phyloP scores from a whole-genome alignment of 2,329 filamentous ascomycete species.

The Nigrospora oryzae region DNA sequence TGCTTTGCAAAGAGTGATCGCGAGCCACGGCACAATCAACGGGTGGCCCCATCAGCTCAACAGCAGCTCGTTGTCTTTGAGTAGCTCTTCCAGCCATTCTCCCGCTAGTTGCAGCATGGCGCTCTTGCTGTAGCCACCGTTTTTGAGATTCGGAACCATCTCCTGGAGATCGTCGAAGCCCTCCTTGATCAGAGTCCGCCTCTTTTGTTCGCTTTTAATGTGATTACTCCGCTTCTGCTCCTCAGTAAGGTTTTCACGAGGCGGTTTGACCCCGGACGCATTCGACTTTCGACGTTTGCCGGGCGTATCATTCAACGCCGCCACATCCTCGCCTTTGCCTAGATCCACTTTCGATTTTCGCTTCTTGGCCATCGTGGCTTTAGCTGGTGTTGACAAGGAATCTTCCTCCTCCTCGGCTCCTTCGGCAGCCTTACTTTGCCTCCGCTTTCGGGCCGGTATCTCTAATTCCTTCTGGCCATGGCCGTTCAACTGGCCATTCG shows the following conservation, averaged over 20 bases:
- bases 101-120: constrained; percentile 67
- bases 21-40: too few species aligned
- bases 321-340: constrained; percentile 23
- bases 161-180: constrained; percentile 74
- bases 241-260: constrained; percentile 69
- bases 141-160: constrained; percentile 66
- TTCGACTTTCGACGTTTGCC: constrained; percentile 44
- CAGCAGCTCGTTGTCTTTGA: constrained; percentile 59
- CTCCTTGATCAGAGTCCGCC: constrained; percentile 60
- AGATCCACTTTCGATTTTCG: constrained; percentile 39
- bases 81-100: constrained; percentile 67
- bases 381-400: constrained; percentile 14
- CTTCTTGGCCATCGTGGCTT: constrained; percentile 28
- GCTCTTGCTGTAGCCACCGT: constrained; percentile 76
- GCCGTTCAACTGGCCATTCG: constrained; percentile 11
- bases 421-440: constrained; percentile 45
- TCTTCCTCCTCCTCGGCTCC: constrained; percentile 33
- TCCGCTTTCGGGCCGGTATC: constrained; percentile 39
- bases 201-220: constrained; percentile 50
- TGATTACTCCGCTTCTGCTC: constrained; percentile 79
- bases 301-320: constrained; percentile 22
- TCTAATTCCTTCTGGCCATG: constrained; percentile 28
- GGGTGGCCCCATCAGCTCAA: constrained; percentile 17
- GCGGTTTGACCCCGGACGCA: constrained; percentile 31
- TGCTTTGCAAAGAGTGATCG: too few species aligned